These are phyloP conservation scores for Clavaria fumosa DNA, from an alignment of 768 basidiomycete species.

Conservation along the genomic window DNA sequence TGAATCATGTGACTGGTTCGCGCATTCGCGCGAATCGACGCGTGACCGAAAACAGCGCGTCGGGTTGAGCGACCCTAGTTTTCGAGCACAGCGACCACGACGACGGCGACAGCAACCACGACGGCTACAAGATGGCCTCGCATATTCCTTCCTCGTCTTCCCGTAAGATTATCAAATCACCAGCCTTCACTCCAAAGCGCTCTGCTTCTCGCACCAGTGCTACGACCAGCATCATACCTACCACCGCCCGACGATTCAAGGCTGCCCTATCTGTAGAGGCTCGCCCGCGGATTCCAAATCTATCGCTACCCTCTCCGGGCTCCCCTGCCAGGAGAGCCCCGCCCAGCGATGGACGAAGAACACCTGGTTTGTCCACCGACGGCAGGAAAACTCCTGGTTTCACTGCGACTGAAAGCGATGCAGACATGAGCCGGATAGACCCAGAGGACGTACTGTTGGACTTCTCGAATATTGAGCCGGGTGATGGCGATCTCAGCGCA, in stretches of 20 bases:
- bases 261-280: conserved; percentile 37
- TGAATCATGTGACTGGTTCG: too few species aligned
- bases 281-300: conserved; percentile 17
- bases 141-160: too few species aligned
- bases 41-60: too few species aligned
- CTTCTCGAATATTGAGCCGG: conserved; percentile 50
- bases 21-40: too few species aligned
- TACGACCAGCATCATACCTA: conserved; percentile 7
- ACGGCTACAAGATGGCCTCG: too few species aligned
- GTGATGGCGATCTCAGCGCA: conserved; percentile 51
- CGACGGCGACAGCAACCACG: too few species aligned
- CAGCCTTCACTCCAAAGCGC: too few species aligned
- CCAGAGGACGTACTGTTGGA: conserved; percentile 66
- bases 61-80: too few species aligned
- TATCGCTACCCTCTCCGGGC: conserved; percentile 32
- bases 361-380: conserved; percentile 35
- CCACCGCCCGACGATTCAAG: conserved; percentile 51
- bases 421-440: conserved; percentile 64
- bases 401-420: conserved; percentile 41
- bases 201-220: too few species aligned
- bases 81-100: too few species aligned
- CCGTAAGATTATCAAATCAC: too few species aligned
- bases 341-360: conserved; percentile 27
- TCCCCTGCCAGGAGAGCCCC: conserved; percentile 32
- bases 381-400: conserved; percentile 32